Evolutionary conservation across 345 rosid genomes (phyloP).

Genomic region (Clausena lansium): DNA sequence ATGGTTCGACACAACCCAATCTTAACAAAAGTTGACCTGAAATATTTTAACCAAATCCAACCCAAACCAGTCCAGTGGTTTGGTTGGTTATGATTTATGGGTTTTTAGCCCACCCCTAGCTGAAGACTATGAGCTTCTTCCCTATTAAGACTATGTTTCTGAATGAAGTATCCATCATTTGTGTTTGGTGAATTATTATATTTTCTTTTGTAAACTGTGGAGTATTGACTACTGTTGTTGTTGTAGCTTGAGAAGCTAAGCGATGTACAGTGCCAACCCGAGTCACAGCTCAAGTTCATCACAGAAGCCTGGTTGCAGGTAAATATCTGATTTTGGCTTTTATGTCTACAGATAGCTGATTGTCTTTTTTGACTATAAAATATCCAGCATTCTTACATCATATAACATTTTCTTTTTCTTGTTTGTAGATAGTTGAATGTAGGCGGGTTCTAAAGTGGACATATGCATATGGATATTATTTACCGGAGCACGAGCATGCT

Average conservation of each 20-base stretch:
- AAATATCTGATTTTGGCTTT: conserved; percentile 12
- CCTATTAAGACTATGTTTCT: conserved; percentile 1
- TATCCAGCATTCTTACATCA: conserved; percentile 9
- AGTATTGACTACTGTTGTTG: conserved; percentile 17
- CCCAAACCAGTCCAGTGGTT: neutral
- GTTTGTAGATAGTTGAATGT: conserved; percentile 68
- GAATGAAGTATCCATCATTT: neutral
- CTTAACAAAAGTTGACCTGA: neutral
- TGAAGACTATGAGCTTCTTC: neutral
- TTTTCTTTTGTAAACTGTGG: conserved; percentile 8
- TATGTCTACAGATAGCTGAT: conserved; percentile 1
- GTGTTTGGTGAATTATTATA: neutral
- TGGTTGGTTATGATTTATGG: neutral
- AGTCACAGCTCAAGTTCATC: conserved; percentile 82
- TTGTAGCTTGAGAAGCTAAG: conserved; percentile 78
- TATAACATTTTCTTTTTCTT: conserved; percentile 6
- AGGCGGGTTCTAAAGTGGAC: conserved; percentile 93
- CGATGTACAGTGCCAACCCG: conserved; percentile 77
- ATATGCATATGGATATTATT: conserved; percentile 80
- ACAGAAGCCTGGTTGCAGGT: conserved; percentile 93
- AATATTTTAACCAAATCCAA: neutral
- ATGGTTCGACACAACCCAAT: neutral
- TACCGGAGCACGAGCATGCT: conserved; percentile 71
- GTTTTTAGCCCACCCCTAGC: neutral
- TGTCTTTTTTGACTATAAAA: neutral